Evolutionary conservation across 169 alveolate species (phyloP), one percentile per base, ranked within the genome.

Genomic region (Cryptosporidium tyzzeri): DNA sequence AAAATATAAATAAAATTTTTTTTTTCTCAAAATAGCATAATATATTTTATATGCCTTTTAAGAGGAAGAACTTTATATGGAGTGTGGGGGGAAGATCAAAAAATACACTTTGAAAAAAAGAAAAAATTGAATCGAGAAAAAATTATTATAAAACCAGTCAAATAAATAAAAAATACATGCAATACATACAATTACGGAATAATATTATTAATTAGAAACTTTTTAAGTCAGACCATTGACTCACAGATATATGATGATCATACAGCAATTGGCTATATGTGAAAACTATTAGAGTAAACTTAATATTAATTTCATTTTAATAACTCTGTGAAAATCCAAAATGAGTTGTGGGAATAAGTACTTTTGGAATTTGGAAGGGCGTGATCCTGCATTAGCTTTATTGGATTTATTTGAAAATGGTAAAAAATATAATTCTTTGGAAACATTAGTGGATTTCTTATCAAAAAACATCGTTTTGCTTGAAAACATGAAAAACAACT

Each of bases 11-110:
- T 48, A n/a, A 48, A 48, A 48, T 48, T 7, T 48, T 14, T 31
- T 31, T 7, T 48, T 14, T 31, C 3, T 31, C 35, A 0, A 31
- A 31, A 31, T 31, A 31, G 3, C 35, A 31, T 14, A 45, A 14
- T 12, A 48, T 48, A 48, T 12, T 48, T 48, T 41, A 1, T 14
- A 48, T 48, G 55, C 23, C 18, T 48, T 55, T 55, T 55, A 55
- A 65, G 71, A 65, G 71, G 71, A 65, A 18, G 48, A 65, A 65
- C 71, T 65, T 65, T 31, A 65, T 35, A 65, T 31, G 33, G 23
- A n/a, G 71, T 65, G 71, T 31, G 71, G 71, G 71, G 71, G 71
- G 41, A 37, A 65, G 71, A 65, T 65, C 71, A 65, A 37, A 65
- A 14, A 65, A 65, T 65, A 21, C 12, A 39, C 67, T 55, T 18